phyloP scores from a whole-genome alignment of 2,329 filamentous ascomycete genomes.

The Zasmidium angulare region DNA sequence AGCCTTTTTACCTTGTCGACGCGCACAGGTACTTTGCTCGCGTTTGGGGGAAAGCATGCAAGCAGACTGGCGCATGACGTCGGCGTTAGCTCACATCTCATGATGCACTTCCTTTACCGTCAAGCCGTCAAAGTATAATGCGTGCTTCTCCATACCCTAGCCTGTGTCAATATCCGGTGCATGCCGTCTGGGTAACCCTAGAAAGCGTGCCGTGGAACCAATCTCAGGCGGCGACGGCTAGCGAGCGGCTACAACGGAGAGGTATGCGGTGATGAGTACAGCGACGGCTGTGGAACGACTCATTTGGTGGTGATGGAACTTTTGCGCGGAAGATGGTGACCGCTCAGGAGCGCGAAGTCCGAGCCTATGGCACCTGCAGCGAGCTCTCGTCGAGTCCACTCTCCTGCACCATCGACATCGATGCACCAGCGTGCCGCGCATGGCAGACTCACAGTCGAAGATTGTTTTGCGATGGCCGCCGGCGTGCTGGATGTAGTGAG shows the following conservation, averaged over 20 bases:
- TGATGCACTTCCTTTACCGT: background rate
- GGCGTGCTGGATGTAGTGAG: background rate
- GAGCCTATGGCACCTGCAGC: background rate
- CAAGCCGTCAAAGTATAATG: constrained; percentile 3
- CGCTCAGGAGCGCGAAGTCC: background rate
- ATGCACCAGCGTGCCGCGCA: background rate
- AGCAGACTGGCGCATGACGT: constrained; percentile 2
- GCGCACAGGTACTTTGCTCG: background rate
- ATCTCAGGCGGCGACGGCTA: background rate
- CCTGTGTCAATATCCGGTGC: background rate
- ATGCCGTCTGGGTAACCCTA: background rate
- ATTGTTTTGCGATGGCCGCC: background rate
- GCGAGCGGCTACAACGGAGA: background rate
- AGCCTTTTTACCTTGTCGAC: background rate
- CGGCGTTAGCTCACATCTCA: background rate
- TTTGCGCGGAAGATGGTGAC: background rate
- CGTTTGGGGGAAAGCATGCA: background rate
- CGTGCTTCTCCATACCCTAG: background rate
- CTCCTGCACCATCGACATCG: background rate
- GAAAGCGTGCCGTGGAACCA: no score
- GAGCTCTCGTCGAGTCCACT: background rate
- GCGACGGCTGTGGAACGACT: background rate
- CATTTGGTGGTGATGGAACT: background rate
- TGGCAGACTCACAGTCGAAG: background rate
- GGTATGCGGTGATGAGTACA: background rate